Conservation (phyloP, 164 flowering plant species). For the Vitis labrusca region DNA sequence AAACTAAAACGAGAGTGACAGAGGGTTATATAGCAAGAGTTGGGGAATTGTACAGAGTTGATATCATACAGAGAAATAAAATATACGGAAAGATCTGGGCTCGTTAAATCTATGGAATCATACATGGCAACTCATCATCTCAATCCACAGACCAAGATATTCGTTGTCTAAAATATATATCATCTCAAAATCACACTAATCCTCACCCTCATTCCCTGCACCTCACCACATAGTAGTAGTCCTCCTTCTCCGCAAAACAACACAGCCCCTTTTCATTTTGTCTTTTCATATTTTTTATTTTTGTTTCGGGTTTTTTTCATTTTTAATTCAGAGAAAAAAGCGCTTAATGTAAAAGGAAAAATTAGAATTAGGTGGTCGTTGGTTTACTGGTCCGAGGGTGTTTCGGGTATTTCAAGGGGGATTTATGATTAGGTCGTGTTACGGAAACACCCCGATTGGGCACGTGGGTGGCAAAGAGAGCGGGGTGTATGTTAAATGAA, state of each 20-base stretch:
- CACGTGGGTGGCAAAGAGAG: neutral
- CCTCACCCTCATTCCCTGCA: neutral
- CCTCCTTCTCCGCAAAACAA: neutral
- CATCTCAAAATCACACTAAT: neutral
- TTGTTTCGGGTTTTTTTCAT: neutral
- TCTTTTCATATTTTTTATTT: conserved; percentile 17
- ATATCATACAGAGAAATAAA: conserved; percentile 3
- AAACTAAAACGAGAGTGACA: conserved; percentile 6
- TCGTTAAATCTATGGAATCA: conserved; percentile 6
- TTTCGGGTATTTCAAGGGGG: neutral
- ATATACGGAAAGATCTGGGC: neutral
- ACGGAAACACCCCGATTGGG: neutral
- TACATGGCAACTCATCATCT: conserved; percentile 6
- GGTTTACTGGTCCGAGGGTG: neutral
- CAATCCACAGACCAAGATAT: neutral
- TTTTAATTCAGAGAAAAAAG: neutral
- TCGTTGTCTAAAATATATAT: neutral
- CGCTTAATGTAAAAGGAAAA: neutral
- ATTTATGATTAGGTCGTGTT: neutral
- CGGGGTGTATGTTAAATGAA: neutral
- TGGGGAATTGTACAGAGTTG: neutral
- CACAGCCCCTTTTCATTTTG: conserved; percentile 16
- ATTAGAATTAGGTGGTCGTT: neutral
- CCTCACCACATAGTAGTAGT: neutral
- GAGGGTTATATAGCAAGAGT: conserved; percentile 7